Evolutionary conservation across 1,284 basidiomycete genomes (phyloP).

Genomic region (Marasmius sp.): DNA sequence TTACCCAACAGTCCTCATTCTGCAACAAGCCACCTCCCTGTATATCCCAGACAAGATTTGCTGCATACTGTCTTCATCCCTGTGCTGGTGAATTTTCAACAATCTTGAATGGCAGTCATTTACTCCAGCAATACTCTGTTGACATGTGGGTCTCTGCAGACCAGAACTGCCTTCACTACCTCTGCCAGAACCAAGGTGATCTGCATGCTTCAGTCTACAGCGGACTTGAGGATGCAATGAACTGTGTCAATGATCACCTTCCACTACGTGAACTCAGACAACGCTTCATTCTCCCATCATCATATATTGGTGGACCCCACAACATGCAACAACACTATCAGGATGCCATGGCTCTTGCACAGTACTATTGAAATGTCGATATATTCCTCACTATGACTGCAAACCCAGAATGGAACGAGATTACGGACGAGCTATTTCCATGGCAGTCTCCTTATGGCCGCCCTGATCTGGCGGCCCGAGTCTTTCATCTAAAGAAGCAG

Average conservation of each 20-base stretch:
- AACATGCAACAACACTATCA: conserved; percentile 44
- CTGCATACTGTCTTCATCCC: too few species aligned
- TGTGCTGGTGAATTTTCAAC: too few species aligned
- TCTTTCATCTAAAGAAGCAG: conserved; percentile 39
- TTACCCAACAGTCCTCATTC: too few species aligned
- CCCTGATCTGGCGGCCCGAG: conserved; percentile 39
- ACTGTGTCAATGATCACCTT: conserved; percentile 18
- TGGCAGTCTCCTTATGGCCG: conserved; percentile 36
- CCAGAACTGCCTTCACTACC: conserved; percentile 17
- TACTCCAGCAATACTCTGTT: too few species aligned
- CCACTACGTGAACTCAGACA: conserved; percentile 24
- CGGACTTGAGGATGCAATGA: conserved; percentile 28
- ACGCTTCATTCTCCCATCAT: conserved; percentile 37
- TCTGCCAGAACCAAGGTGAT: conserved; percentile 27
- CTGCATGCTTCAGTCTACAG: conserved; percentile 30
- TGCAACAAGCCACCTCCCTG: too few species aligned
- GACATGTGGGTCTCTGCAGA: conserved; percentile 32
- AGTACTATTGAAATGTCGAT: conserved; percentile 31
- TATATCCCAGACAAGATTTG: too few species aligned
- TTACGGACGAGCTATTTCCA: conserved; percentile 29
- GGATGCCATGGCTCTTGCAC: conserved; percentile 41
- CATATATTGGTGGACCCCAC: conserved; percentile 32
- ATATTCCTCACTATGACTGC: conserved; percentile 48
- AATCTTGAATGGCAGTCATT: too few species aligned
- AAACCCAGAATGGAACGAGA: conserved; percentile 45